Evolutionary conservation across 768 basidiomycete species (phyloP).

Genomic region (Lactifluus piperatus): DNA sequence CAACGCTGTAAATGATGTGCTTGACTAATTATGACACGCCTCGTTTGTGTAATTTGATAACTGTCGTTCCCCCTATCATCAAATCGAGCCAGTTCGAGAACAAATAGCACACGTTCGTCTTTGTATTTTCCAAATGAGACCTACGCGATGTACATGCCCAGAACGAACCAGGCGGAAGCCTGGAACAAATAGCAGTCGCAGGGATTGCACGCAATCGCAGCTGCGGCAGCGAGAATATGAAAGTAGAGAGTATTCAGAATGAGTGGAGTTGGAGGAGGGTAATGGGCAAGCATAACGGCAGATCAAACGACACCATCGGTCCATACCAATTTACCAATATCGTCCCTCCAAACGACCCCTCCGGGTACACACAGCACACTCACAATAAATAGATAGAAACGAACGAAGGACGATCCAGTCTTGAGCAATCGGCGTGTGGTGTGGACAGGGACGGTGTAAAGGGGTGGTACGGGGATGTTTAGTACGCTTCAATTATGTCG

Average conservation of each 20-base stretch:
- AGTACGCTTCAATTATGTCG: slow-evolving; percentile 30
- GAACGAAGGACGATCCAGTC: slow-evolving; percentile 19
- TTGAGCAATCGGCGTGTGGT: slow-evolving; percentile 11
- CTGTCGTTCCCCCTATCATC: background rate
- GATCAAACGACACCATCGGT: slow-evolving; percentile 2
- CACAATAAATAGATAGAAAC: slow-evolving; percentile 17
- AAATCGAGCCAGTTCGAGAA: background rate
- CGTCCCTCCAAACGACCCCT: slow-evolving; percentile 6
- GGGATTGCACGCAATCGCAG: slow-evolving; percentile 13
- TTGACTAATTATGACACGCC: background rate
- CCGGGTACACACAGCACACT: slow-evolving; percentile 12
- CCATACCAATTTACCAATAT: slow-evolving; percentile 2
- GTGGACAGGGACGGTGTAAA: background rate
- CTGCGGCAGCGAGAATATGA: background rate
- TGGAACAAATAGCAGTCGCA: background rate
- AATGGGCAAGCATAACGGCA: slow-evolving; percentile 6
- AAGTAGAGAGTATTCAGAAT: slow-evolving; percentile 12
- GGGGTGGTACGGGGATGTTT: background rate
- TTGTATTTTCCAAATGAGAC: slow-evolving; percentile 15
- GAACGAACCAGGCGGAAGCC: slow-evolving; percentile 1
- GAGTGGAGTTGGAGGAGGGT: slow-evolving; percentile 6
- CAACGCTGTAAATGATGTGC: slow-evolving; percentile 70
- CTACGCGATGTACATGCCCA: slow-evolving; percentile 12
- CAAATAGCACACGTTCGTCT: background rate
- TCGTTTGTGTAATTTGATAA: background rate